Conservation (phyloP, 768 basidiomycete species). For the Phanerodontia chrysosporium region DNA sequence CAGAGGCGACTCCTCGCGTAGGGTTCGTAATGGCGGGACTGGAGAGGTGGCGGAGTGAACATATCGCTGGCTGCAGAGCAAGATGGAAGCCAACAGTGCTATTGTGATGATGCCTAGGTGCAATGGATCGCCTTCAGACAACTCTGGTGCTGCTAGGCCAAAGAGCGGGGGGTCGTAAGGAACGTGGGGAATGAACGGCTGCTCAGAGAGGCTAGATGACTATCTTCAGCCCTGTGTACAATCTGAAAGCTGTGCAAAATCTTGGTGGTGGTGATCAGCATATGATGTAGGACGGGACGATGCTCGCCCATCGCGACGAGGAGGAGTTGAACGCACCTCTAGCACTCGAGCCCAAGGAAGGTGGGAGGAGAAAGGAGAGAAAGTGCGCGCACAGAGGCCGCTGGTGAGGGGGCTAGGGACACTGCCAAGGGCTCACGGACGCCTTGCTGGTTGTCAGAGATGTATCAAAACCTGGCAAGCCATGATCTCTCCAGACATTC, state of each 20-base stretch:
- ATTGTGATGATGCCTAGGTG: too few relatives aligned
- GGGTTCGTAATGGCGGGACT: constrained; percentile 14
- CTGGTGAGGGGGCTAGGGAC: neutral
- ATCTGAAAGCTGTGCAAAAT: constrained; percentile 2
- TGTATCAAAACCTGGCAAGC: neutral
- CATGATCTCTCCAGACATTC: neutral
- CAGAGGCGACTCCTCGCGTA: neutral
- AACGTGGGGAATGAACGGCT: constrained; percentile 7
- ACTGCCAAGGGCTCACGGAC: neutral
- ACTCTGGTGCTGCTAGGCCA: too few relatives aligned
- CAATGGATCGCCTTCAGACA: neutral
- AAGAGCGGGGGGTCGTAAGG: constrained; percentile 26
- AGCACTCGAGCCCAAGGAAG: neutral
- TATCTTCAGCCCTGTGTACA: neutral
- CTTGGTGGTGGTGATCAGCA: neutral
- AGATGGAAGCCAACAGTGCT: too few relatives aligned
- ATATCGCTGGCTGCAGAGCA: constrained; percentile 17
- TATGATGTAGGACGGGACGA: neutral
- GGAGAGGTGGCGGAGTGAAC: constrained; percentile 38
- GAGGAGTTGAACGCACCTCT: neutral
- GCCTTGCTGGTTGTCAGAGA: neutral
- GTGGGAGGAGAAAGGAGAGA: constrained; percentile 1
- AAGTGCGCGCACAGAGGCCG: neutral
- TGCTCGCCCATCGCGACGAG: neutral
- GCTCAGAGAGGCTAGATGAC: neutral